A percentile compares a stretch with the other conserved stretches of the same genome.
These are phyloP conservation scores for Pseudogymnoascus sp. DNA, from an alignment of 2,329 filamentous ascomycete species.

Conservation along the genomic window DNA sequence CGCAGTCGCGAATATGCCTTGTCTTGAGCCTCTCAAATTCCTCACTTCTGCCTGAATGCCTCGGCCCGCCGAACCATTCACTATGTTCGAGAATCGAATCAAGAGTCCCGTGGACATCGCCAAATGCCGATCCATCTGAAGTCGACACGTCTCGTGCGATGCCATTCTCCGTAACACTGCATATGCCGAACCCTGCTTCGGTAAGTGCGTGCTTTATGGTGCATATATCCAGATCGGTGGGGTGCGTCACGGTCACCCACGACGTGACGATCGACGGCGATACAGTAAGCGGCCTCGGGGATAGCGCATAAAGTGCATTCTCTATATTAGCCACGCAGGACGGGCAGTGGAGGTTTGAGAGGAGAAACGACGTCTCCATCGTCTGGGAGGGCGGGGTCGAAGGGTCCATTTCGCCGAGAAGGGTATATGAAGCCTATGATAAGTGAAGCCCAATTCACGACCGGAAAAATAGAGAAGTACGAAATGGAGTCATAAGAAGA, in stretches of 20 bases:
- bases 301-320: slow-evolving; percentile 42
- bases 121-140: slow-evolving; percentile 2
- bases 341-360: slow-evolving; percentile 72
- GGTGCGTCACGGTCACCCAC: slow-evolving; percentile 56
- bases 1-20: slow-evolving; percentile 1
- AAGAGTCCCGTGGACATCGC: slow-evolving; percentile 7
- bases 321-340: slow-evolving; percentile 65
- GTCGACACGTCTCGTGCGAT: slow-evolving; percentile 3
- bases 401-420: slow-evolving; percentile 3
- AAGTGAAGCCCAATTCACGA: neutral
- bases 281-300: slow-evolving; percentile 48
- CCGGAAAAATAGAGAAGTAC: neutral
- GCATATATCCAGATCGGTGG: slow-evolving; percentile 35
- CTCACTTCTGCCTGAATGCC: slow-evolving; percentile 7
- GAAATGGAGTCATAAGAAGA: neutral
- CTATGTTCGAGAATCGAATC: slow-evolving; percentile 1
- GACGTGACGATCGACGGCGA: slow-evolving; percentile 67
- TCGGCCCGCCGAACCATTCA: slow-evolving; percentile 7
- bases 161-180: slow-evolving; percentile 23
- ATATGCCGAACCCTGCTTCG: slow-evolving; percentile 52
- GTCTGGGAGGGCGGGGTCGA: slow-evolving; percentile 26
- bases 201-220: slow-evolving; percentile 43
- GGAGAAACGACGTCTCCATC: slow-evolving; percentile 42
- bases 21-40: neutral
- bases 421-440: slow-evolving; percentile 2